Evolutionary conservation across 108 stramenopile genomes (phyloP).

Genomic region (Chaetoceros muelleri): DNA sequence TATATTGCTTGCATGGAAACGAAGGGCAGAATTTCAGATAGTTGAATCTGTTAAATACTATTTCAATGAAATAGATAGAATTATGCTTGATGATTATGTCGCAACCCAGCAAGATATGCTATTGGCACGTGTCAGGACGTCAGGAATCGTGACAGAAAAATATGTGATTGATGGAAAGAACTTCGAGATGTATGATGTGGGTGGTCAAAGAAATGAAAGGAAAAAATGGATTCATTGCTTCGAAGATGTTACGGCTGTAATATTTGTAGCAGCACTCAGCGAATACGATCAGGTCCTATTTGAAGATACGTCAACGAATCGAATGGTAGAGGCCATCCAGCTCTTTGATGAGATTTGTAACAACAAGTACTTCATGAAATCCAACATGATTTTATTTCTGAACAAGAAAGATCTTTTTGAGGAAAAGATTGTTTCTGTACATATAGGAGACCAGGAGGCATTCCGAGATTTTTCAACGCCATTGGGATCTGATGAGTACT

Average conservation of each 20-base stretch:
- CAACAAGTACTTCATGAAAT: constrained; percentile 90
- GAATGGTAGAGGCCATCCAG: constrained; percentile 93
- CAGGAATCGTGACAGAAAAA: constrained; percentile 87
- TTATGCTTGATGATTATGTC: constrained; percentile 50
- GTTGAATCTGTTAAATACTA: constrained; percentile 73
- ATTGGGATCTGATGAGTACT: constrained; percentile 63
- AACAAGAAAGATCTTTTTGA: constrained; percentile 98
- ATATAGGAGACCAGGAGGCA: constrained; percentile 70
- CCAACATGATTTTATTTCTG: constrained; percentile 87
- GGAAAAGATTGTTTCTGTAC: constrained; percentile 85
- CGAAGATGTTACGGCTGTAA: constrained; percentile 96
- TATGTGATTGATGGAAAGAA: constrained; percentile 82
- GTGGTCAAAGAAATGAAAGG: constrained; percentile 80
- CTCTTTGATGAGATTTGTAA: constrained; percentile 94
- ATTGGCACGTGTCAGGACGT: constrained; percentile 91
- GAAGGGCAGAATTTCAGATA: constrained; percentile 63
- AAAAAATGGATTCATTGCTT: constrained; percentile 94
- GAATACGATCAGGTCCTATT: constrained; percentile 95
- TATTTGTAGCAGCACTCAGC: constrained; percentile 93
- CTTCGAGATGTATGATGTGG: constrained; percentile 95
- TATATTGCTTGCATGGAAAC: constrained; percentile 56
- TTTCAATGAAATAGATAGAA: constrained; percentile 60
- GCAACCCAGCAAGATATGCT: constrained; percentile 92
- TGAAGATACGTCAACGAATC: constrained; percentile 91
- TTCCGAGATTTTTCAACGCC: constrained; percentile 79